These are phyloP conservation scores for Gleditsia sinensis DNA, from an alignment of 306 rosid genomes.

Conservation along the genomic window DNA sequence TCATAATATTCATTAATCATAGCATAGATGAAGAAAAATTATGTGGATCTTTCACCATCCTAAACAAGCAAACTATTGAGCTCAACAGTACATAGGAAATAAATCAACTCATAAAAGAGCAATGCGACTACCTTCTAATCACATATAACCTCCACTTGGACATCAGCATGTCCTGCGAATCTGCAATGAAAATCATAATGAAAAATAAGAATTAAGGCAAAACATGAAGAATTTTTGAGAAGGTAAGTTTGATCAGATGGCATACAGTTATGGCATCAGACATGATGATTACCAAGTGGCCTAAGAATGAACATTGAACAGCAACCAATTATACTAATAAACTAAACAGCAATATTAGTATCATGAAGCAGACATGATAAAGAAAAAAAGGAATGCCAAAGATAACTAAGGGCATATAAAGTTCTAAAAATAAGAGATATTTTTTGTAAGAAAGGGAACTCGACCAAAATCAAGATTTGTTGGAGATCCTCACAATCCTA, in stretches of 20 bases:
- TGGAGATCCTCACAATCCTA: not conserved
- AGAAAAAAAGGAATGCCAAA: not conserved
- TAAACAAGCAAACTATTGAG: slow-evolving; percentile 29
- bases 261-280: not conserved
- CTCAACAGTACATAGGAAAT: slow-evolving; percentile 1
- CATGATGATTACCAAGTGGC: not conserved
- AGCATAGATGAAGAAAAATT: not conserved
- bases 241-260: not conserved
- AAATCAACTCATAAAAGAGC: slow-evolving; percentile 15
- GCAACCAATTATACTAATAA: not conserved
- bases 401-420: not conserved
- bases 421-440: not conserved
- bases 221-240: not conserved
- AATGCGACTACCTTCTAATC: slow-evolving; percentile 23
- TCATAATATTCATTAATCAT: slow-evolving; percentile 8
- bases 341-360: not conserved
- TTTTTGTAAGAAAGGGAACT: not conserved
- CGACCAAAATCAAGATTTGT: not conserved
- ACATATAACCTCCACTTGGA: not conserved
- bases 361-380: not conserved
- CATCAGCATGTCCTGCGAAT: not conserved
- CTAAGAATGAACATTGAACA: not conserved
- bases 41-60: slow-evolving; percentile 3
- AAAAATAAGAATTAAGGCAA: not conserved
- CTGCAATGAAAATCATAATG: slow-evolving; percentile 35